Evolutionary conservation across 371 early-diverging fungal species (phyloP).

Genomic region (Mortierella sp.): DNA sequence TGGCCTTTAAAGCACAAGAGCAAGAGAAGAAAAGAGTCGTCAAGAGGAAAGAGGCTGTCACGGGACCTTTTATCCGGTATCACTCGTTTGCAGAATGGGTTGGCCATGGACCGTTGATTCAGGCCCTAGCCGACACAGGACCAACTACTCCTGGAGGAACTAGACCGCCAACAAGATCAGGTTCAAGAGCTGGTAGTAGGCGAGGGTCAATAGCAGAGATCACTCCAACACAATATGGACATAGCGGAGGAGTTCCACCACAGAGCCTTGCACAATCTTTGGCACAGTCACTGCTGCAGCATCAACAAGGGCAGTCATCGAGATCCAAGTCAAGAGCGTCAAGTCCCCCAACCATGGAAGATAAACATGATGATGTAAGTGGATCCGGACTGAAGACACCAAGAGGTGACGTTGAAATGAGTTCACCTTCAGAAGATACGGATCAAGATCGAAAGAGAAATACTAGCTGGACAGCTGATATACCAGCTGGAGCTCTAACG

Average conservation of each 20-base stretch:
- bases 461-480: slow-evolving; percentile 1
- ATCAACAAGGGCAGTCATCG: slow-evolving; percentile 29
- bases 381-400: slow-evolving; percentile 14
- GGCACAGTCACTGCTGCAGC: slow-evolving; percentile 36
- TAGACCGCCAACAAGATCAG: slow-evolving; percentile 32
- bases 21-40: slow-evolving; percentile 64
- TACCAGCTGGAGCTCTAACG: slow-evolving; percentile 28
- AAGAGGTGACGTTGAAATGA: slow-evolving; percentile 25
- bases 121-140: slow-evolving; percentile 44
- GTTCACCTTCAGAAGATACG: neutral
- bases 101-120: slow-evolving; percentile 59
- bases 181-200: slow-evolving; percentile 34
- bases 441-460: slow-evolving; percentile 14
- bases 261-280: slow-evolving; percentile 47
- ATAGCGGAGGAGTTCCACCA: slow-evolving; percentile 29
- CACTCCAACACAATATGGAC: slow-evolving; percentile 22
- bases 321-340: slow-evolving; percentile 15
- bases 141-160: slow-evolving; percentile 38
- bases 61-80: slow-evolving; percentile 65
- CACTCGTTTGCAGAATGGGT: slow-evolving; percentile 66
- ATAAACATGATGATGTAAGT: slow-evolving; percentile 5
- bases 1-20: slow-evolving; percentile 71
- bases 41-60: slow-evolving; percentile 62
- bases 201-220: slow-evolving; percentile 27
- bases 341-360: slow-evolving; percentile 19